Conservation (phyloP, 306 rosid genomes). For the Cyclanthera cordifolia region DNA sequence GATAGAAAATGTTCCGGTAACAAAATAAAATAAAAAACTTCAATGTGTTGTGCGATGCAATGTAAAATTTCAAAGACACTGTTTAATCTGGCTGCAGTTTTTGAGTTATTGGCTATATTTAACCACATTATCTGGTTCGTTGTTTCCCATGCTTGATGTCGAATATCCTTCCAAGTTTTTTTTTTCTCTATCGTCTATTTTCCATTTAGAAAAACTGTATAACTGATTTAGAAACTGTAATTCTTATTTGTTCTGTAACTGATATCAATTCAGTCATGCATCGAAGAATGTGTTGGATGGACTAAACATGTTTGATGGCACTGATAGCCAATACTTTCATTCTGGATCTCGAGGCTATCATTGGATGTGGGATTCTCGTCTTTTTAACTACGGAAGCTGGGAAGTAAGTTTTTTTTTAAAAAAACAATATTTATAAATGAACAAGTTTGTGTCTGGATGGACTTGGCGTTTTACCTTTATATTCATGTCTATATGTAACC, state of each 20-base stretch:
- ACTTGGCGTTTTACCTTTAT: background rate
- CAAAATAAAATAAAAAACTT: background rate
- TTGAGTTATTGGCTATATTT: background rate
- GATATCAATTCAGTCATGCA: constrained; percentile 51
- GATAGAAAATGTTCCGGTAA: background rate
- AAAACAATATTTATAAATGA: background rate
- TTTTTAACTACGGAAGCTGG: constrained; percentile 99
- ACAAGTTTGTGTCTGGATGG: background rate
- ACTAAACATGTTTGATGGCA: constrained; percentile 95
- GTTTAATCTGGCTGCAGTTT: background rate
- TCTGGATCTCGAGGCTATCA: constrained; percentile 95
- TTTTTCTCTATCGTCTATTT: background rate
- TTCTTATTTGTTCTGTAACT: constrained; percentile 19
- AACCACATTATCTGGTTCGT: background rate
- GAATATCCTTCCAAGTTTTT: background rate
- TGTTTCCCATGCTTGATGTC: constrained; percentile 5
- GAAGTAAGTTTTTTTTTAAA: constrained; percentile 44
- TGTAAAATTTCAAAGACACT: background rate
- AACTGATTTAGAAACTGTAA: constrained; percentile 11
- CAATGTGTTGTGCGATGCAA: background rate
- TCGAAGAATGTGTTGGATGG: constrained; percentile 93
- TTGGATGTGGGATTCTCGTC: constrained; percentile 99
- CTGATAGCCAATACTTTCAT: constrained; percentile 88
- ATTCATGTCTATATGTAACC: background rate
- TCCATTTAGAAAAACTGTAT: constrained; percentile 7